Percentiles rank a stretch among this genome's conserved stretches.
These are phyloP conservation scores for Ophiostoma sp. DNA, from an alignment of 2,329 filamentous ascomycete genomes.

Conservation along the genomic window DNA sequence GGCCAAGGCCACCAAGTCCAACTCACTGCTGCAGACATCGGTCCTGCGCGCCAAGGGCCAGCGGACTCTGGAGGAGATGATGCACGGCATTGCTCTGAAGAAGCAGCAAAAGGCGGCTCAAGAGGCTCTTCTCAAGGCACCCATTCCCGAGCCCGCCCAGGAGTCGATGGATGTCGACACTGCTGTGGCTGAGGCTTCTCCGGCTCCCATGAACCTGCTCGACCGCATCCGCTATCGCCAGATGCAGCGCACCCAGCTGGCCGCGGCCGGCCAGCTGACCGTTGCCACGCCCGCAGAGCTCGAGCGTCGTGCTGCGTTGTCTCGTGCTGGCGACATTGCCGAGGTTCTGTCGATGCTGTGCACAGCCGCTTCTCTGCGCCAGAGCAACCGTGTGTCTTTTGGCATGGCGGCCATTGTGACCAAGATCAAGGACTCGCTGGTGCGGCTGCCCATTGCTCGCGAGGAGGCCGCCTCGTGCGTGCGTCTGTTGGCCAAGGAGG, in stretches of 20 bases:
- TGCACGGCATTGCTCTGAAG: constrained; percentile 52
- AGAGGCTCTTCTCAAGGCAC: constrained; percentile 36
- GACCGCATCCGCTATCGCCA: constrained; percentile 73
- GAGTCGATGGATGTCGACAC: constrained; percentile 20
- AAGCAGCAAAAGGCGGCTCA: constrained; percentile 43
- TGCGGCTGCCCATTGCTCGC: constrained; percentile 46
- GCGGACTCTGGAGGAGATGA: constrained; percentile 63
- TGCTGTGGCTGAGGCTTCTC: not conserved
- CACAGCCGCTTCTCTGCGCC: constrained; percentile 44
- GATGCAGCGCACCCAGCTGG: constrained; percentile 41
- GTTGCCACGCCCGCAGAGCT: constrained; percentile 48
- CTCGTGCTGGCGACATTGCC: constrained; percentile 63
- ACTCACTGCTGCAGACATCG: constrained; percentile 48
- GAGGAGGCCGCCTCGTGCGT: constrained; percentile 50
- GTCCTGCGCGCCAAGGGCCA: constrained; percentile 61
- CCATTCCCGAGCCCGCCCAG: not conserved
- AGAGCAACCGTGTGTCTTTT: constrained; percentile 58
- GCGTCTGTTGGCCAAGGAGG: constrained; percentile 47
- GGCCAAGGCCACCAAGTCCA: constrained; percentile 48
- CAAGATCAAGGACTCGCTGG: constrained; percentile 62
- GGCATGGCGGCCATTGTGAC: constrained; percentile 58
- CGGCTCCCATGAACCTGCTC: constrained; percentile 57
- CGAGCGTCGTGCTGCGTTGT: constrained; percentile 58
- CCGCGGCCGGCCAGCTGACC: constrained; percentile 38
- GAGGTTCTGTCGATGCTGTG: constrained; percentile 63